Evolutionary conservation across 768 basidiomycete species (phyloP).

Genomic region (Lentinula raphanica): DNA sequence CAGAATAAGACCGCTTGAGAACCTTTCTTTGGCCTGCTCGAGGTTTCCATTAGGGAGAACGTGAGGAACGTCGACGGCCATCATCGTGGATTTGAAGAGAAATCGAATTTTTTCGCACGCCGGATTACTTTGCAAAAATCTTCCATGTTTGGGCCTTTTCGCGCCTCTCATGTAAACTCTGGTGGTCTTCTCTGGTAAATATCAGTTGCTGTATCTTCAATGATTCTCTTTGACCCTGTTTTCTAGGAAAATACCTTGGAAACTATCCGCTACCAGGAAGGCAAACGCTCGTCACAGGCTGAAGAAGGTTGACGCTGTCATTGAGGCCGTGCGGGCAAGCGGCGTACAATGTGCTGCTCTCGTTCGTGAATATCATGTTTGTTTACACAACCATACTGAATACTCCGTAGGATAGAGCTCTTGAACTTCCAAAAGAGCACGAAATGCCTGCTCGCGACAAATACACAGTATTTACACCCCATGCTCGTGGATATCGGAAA

Average conservation of each 20-base stretch:
- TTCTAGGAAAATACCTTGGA: conserved; percentile 90
- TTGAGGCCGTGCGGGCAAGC: conserved; percentile 78
- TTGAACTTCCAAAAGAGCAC: conserved; percentile 85
- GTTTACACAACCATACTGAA: not conserved
- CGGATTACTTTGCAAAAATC: not conserved
- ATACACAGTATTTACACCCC: conserved; percentile 83
- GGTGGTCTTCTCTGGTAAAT: conserved; percentile 82
- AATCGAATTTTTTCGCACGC: conserved; percentile 16
- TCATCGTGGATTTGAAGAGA: conserved; percentile 10
- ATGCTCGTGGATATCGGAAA: conserved; percentile 75
- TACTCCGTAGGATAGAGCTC: conserved; percentile 51
- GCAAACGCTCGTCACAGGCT: conserved; percentile 85
- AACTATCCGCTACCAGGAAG: conserved; percentile 86
- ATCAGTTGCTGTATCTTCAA: no score
- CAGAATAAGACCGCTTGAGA: conserved; percentile 83
- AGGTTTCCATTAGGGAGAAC: conserved; percentile 38
- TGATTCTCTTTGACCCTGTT: conserved; percentile 8
- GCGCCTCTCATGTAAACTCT: conserved; percentile 56
- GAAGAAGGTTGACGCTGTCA: conserved; percentile 90
- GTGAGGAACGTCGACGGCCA: conserved; percentile 36
- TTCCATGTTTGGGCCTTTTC: conserved; percentile 84
- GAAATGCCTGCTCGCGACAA: conserved; percentile 94
- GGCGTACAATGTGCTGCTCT: conserved; percentile 75
- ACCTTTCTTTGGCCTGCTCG: conserved; percentile 42
- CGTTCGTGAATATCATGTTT: conserved; percentile 40